phyloP scores from a whole-genome alignment of 257 asterid genomes.

The Salvia hispanica region DNA sequence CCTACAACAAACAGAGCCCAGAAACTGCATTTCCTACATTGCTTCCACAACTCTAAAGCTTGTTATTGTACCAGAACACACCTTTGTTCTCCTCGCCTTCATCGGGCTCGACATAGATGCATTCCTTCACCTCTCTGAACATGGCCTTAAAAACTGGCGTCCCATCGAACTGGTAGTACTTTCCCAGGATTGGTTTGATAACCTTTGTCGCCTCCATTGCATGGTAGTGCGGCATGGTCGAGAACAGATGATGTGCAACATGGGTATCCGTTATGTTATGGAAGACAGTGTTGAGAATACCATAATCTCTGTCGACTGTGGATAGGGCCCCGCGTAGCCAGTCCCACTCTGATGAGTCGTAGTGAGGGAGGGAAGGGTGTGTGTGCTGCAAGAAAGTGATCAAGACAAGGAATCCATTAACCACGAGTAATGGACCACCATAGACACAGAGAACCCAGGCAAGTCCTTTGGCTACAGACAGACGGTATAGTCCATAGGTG shows the following conservation, averaged over 20 bases:
- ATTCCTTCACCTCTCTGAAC: constrained; percentile 77
- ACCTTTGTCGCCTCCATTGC: constrained; percentile 89
- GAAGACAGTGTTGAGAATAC: constrained; percentile 70
- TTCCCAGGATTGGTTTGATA: constrained; percentile 69
- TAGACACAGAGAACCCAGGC: constrained; percentile 60
- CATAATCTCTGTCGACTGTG: constrained; percentile 74
- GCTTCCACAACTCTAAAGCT: constrained; percentile 47
- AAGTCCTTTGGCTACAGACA: constrained; percentile 59
- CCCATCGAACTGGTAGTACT: constrained; percentile 73
- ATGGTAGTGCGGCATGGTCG: constrained; percentile 85
- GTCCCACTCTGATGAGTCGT: constrained; percentile 82
- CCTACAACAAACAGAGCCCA: constrained; percentile 31
- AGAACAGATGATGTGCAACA: constrained; percentile 80
- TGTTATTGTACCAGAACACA: constrained; percentile 76
- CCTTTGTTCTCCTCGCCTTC: constrained; percentile 64
- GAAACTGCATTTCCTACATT: constrained; percentile 7
- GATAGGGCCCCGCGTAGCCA: constrained; percentile 86
- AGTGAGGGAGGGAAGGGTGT: constrained; percentile 77
- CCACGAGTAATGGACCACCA: constrained; percentile 65
- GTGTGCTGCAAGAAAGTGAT: constrained; percentile 85
- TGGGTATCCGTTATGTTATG: constrained; percentile 82
- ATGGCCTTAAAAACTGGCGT: constrained; percentile 64
- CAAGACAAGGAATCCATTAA: constrained; percentile 76
- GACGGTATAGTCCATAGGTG: constrained; percentile 49
- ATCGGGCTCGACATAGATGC: constrained; percentile 70